Conservation (phyloP, 306 rosid genomes). For the Lagenaria siceraria region DNA sequence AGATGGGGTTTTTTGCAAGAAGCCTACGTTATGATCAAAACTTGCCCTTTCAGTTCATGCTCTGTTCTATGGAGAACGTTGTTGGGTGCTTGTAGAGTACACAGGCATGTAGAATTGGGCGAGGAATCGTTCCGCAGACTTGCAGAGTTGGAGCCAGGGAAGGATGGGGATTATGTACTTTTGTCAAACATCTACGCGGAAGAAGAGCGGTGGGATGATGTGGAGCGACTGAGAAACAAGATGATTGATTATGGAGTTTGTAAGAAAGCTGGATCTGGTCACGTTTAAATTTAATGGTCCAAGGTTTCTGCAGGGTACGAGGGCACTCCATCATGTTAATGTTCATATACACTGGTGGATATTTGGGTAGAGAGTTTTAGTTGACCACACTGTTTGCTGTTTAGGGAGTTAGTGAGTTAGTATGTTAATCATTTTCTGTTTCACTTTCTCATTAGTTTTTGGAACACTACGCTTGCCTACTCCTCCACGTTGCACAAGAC, state of each 20-base stretch:
- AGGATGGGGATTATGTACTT: constrained; percentile 51
- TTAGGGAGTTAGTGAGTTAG: no score
- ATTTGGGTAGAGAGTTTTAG: not conserved
- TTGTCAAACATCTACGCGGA: constrained; percentile 60
- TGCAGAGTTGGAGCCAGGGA: constrained; percentile 26
- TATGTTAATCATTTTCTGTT: no score
- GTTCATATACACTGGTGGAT: not conserved
- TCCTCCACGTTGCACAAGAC: not conserved
- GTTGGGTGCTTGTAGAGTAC: constrained; percentile 55
- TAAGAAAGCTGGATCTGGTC: constrained; percentile 44
- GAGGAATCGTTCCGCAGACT: constrained; percentile 42
- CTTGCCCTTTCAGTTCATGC: constrained; percentile 17
- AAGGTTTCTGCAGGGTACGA: not conserved
- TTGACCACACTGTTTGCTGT: not conserved
- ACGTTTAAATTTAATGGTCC: constrained; percentile 16
- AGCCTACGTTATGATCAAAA: constrained; percentile 33
- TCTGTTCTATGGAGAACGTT: constrained; percentile 50
- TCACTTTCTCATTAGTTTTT: no score
- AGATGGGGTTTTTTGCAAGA: constrained; percentile 50
- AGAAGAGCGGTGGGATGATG: constrained; percentile 50
- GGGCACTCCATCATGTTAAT: not conserved
- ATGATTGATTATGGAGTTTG: constrained; percentile 31
- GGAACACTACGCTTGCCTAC: not conserved
- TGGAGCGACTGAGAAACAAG: constrained; percentile 41
- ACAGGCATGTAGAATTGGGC: constrained; percentile 39